Conservation (phyloP, 371 early-diverging fungal genomes). For the Mortierella sp. region DNA sequence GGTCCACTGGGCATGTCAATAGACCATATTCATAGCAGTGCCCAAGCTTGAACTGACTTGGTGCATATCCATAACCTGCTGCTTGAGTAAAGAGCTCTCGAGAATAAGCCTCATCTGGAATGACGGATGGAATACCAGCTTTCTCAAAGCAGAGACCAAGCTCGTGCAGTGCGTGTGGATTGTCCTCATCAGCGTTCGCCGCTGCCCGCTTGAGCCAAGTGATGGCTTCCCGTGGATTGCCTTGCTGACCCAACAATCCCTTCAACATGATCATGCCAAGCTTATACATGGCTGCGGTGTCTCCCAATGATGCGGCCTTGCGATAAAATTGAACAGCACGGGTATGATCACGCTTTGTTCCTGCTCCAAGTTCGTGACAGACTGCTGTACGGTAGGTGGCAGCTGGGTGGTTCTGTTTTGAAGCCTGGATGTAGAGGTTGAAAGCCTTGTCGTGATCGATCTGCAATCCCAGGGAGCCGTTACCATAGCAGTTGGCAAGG, state of each 20-base stretch:
- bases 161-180: slow-evolving; percentile 95
- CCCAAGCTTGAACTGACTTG: slow-evolving; percentile 93
- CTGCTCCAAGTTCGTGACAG: slow-evolving; percentile 95
- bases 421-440: slow-evolving; percentile 88
- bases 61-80: slow-evolving; percentile 93
- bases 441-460: slow-evolving; percentile 93
- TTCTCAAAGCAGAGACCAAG: slow-evolving; percentile 90
- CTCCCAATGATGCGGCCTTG: slow-evolving; percentile 94
- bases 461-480: slow-evolving; percentile 75
- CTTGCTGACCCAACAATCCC: slow-evolving; percentile 75
- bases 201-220: slow-evolving; percentile 95
- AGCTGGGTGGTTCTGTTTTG: slow-evolving; percentile 91
- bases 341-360: slow-evolving; percentile 85
- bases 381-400: slow-evolving; percentile 96
- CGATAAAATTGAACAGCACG: slow-evolving; percentile 93
- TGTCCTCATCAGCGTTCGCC: slow-evolving; percentile 85
- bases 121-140: slow-evolving; percentile 78
- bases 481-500: slow-evolving; percentile 88
- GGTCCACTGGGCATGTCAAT: slow-evolving; percentile 88
- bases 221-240: slow-evolving; percentile 88
- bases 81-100: slow-evolving; percentile 91
- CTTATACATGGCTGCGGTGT: slow-evolving; percentile 96
- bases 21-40: slow-evolving; percentile 94
- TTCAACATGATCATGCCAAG: slow-evolving; percentile 88
- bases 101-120: slow-evolving; percentile 87